Evolutionary conservation across 2,329 filamentous ascomycete species (phyloP).

Genomic region (Parastagonospora nodorum): DNA sequence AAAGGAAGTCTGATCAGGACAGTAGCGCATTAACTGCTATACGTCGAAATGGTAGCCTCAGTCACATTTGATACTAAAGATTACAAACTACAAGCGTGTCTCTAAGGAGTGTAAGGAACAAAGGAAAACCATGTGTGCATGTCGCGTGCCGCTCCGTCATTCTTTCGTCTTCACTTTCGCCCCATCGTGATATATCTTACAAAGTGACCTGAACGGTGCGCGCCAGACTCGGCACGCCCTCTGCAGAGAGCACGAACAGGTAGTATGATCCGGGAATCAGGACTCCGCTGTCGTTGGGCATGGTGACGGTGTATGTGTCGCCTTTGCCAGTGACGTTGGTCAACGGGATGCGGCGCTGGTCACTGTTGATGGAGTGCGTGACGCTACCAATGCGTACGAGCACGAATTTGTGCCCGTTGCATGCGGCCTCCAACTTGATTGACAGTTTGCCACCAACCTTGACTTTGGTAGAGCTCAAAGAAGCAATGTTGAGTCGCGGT

Average conservation of each 20-base stretch:
- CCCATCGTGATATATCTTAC: background rate
- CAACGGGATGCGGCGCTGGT: slow-evolving; percentile 31
- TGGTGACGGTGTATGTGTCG: slow-evolving; percentile 14
- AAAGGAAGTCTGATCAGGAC: too few relatives aligned
- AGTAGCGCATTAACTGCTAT: too few relatives aligned
- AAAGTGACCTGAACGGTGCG: slow-evolving; percentile 24
- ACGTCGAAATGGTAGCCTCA: too few relatives aligned
- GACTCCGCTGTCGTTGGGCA: slow-evolving; percentile 28
- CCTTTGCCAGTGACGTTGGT: slow-evolving; percentile 11
- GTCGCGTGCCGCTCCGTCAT: too few relatives aligned
- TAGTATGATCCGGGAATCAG: slow-evolving; percentile 33
- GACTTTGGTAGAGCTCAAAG: slow-evolving; percentile 16
- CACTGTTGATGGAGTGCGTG: slow-evolving; percentile 37
- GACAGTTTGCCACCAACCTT: slow-evolving; percentile 23
- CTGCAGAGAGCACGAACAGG: slow-evolving; percentile 23
- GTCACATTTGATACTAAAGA: too few relatives aligned
- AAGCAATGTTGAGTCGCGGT: slow-evolving; percentile 21
- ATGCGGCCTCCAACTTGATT: slow-evolving; percentile 12
- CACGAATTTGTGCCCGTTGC: slow-evolving; percentile 13
- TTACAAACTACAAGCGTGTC: too few relatives aligned
- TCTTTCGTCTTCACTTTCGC: too few relatives aligned
- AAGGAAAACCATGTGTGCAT: too few relatives aligned
- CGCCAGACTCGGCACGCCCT: slow-evolving; percentile 28
- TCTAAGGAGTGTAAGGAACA: too few relatives aligned
- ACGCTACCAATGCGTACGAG: slow-evolving; percentile 33